Evolutionary conservation across 2,329 filamentous ascomycete species (phyloP).

Genomic region (Clathrospora elynae): DNA sequence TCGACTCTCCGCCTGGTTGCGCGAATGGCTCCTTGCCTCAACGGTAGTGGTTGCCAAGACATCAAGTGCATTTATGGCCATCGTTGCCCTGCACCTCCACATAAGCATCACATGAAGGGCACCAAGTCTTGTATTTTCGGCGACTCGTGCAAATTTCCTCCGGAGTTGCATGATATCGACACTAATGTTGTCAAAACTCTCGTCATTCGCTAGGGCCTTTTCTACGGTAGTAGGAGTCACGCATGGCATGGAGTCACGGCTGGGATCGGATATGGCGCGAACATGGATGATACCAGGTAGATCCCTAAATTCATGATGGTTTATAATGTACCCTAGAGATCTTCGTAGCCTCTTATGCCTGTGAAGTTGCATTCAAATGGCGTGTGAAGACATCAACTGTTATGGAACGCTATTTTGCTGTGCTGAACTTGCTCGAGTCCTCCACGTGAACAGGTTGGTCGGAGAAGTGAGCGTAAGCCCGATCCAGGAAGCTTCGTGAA

Average conservation of each 20-base stretch:
- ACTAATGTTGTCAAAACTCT: constrained; percentile 60
- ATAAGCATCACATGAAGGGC: constrained; percentile 52
- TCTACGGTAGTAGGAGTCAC: not conserved
- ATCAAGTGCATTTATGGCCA: constrained; percentile 68
- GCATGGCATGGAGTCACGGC: not conserved
- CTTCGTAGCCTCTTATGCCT: too few relatives aligned
- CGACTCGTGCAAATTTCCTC: constrained; percentile 62
- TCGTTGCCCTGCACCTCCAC: constrained; percentile 60
- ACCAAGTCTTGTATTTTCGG: constrained; percentile 63
- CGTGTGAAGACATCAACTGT: too few relatives aligned
- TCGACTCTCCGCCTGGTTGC: constrained; percentile 63
- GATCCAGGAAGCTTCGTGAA: too few relatives aligned
- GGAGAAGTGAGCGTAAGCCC: too few relatives aligned
- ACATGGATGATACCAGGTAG: constrained; percentile 5
- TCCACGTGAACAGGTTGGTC: too few relatives aligned
- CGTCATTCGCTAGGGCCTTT: constrained; percentile 34
- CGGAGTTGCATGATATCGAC: constrained; percentile 64
- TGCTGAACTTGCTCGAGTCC: too few relatives aligned
- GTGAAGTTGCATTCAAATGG: too few relatives aligned
- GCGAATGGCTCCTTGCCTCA: constrained; percentile 66
- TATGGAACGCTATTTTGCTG: too few relatives aligned
- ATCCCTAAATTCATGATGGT: not conserved
- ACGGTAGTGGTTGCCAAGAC: constrained; percentile 63
- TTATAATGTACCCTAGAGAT: not conserved
- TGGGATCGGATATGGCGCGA: not conserved